Conservation (phyloP, 1,284 basidiomycete genomes). For the Boletus holoroseus region DNA sequence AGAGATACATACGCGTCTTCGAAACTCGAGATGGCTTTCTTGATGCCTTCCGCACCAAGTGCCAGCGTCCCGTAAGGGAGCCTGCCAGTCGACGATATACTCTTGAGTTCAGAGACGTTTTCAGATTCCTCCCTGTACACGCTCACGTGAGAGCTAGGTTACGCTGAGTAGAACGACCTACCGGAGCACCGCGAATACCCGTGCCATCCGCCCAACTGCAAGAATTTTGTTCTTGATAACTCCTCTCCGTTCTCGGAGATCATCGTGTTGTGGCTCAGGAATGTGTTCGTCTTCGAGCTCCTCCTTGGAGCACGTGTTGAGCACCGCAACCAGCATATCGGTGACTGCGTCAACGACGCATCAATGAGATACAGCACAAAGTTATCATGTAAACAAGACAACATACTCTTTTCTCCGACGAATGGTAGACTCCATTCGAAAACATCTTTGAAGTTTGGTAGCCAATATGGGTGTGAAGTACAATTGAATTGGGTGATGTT, state of each 20-base stretch:
- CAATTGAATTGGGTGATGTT: slow-evolving; percentile 95
- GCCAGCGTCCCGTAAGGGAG: slow-evolving; percentile 85
- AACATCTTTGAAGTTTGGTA: slow-evolving; percentile 92
- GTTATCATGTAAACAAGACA: background rate
- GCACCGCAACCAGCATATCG: slow-evolving; percentile 92
- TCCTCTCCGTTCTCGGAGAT: slow-evolving; percentile 67
- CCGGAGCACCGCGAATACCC: slow-evolving; percentile 93
- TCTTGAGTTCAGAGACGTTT: slow-evolving; percentile 95
- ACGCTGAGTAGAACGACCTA: slow-evolving; percentile 35
- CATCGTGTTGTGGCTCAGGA: slow-evolving; percentile 42
- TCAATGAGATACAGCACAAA: background rate
- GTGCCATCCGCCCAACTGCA: slow-evolving; percentile 92
- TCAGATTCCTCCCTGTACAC: slow-evolving; percentile 86
- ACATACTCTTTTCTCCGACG: slow-evolving; percentile 89
- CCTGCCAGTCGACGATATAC: slow-evolving; percentile 69
- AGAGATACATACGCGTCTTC: slow-evolving; percentile 81
- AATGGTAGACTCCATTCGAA: slow-evolving; percentile 90
- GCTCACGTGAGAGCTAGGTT: background rate
- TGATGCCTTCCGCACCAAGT: slow-evolving; percentile 90
- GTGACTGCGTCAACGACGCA: slow-evolving; percentile 52
- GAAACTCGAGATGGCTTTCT: slow-evolving; percentile 89
- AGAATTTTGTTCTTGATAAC: slow-evolving; percentile 97
- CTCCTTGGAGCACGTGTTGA: slow-evolving; percentile 92
- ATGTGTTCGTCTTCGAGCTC: slow-evolving; percentile 76
- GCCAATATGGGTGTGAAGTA: slow-evolving; percentile 91